Evolutionary conservation across 2,329 filamentous ascomycete species (phyloP).

Genomic region (Phialophora tarda): DNA sequence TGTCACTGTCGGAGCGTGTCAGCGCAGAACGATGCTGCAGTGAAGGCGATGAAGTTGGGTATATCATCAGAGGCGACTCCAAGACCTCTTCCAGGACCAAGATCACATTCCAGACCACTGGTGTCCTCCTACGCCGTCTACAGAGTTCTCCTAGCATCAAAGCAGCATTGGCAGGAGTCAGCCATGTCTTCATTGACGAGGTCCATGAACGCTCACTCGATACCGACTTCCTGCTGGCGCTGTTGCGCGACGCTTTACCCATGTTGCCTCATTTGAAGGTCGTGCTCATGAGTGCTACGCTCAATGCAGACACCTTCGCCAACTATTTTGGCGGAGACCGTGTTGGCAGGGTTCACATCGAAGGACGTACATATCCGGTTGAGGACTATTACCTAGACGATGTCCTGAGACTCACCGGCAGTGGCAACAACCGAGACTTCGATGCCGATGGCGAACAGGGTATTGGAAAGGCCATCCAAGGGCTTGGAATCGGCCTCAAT

Average conservation of each 20-base stretch:
- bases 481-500: constrained; percentile 82
- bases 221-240: constrained; percentile 88
- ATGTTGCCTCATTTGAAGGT: constrained; percentile 80
- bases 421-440: constrained; percentile 35
- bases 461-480: constrained; percentile 72
- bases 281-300: constrained; percentile 93
- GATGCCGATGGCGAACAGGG: constrained; percentile 46
- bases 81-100: constrained; percentile 76
- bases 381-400: constrained; percentile 90
- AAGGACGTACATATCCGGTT: constrained; percentile 87
- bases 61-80: constrained; percentile 88
- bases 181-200: constrained; percentile 93
- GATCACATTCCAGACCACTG: constrained; percentile 95
- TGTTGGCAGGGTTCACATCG: constrained; percentile 84
- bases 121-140: constrained; percentile 86
- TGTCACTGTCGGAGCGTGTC: constrained; percentile 92
- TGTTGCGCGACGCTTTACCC: constrained; percentile 80
- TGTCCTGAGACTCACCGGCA: constrained; percentile 73
- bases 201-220: constrained; percentile 95
- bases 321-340: constrained; percentile 77
- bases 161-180: constrained; percentile 83
- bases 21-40: constrained; percentile 83
- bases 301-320: constrained; percentile 85
- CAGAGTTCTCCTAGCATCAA: constrained; percentile 63
- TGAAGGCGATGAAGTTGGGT: constrained; percentile 88